Evolutionary conservation across 2,329 filamentous ascomycete species (phyloP).

Genomic region (Gaeumannomyces tritici): DNA sequence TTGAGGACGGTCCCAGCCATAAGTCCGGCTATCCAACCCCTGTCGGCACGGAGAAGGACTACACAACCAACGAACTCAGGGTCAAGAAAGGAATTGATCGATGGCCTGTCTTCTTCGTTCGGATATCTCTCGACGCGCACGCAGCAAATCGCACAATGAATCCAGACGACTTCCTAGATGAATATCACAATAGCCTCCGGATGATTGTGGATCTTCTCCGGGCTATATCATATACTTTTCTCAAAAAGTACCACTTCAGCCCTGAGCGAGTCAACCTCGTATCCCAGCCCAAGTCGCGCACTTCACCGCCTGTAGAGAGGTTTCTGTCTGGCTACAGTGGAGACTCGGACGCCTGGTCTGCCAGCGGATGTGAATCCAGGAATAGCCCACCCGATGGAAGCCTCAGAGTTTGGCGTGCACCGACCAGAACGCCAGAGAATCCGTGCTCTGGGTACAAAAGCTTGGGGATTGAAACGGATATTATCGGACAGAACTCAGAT

Average conservation of each 20-base stretch:
- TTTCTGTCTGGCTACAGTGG: background rate
- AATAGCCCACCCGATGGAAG: background rate
- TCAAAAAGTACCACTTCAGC: slow-evolving; percentile 62
- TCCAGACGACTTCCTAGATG: slow-evolving; percentile 32
- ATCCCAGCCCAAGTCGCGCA: background rate
- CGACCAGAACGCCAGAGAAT: background rate
- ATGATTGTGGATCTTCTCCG: slow-evolving; percentile 55
- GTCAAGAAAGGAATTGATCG: slow-evolving; percentile 60
- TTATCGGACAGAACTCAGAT: background rate
- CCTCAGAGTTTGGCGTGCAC: background rate
- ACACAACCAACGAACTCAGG: slow-evolving; percentile 41
- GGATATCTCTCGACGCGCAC: slow-evolving; percentile 35
- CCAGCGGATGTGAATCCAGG: background rate
- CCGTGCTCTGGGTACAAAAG: background rate
- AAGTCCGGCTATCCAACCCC: slow-evolving; percentile 19
- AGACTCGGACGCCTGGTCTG: background rate
- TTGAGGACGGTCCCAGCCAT: slow-evolving; percentile 34
- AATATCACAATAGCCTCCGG: slow-evolving; percentile 38
- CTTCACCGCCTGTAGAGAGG: slow-evolving; percentile 13
- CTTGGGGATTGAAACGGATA: background rate
- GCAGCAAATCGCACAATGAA: slow-evolving; percentile 12
- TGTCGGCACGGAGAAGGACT: slow-evolving; percentile 32
- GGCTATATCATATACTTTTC: slow-evolving; percentile 62
- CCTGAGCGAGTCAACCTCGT: slow-evolving; percentile 27
- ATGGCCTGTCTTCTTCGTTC: slow-evolving; percentile 86